These are phyloP conservation scores for Nothopassalora personata DNA, from an alignment of 2,329 filamentous ascomycete genomes.

Conservation along the genomic window DNA sequence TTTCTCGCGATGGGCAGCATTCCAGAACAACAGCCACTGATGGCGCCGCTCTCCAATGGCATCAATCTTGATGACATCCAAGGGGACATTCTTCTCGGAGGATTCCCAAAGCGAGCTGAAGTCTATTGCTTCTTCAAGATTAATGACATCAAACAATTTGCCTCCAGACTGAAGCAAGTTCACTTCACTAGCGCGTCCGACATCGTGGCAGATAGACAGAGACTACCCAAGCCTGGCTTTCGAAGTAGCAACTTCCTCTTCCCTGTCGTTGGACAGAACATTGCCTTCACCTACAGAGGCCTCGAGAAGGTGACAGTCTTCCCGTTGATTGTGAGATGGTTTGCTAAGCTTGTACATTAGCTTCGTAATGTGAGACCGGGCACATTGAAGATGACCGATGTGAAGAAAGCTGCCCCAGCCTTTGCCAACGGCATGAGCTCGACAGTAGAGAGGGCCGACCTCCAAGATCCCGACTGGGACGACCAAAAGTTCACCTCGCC, in stretches of 20 bases:
- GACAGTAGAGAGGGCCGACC: neutral
- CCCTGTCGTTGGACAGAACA: slow-evolving; percentile 21
- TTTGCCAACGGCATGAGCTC: neutral
- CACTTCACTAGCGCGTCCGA: slow-evolving; percentile 4
- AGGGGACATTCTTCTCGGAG: slow-evolving; percentile 23
- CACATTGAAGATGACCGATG: neutral
- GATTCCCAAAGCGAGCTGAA: slow-evolving; percentile 21
- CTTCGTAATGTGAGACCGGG: neutral
- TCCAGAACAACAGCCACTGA: neutral
- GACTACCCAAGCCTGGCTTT: neutral
- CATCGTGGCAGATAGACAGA: slow-evolving; percentile 7
- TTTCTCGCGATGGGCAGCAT: neutral
- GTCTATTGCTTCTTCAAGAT: slow-evolving; percentile 26
- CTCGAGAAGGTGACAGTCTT: slow-evolving; percentile 18
- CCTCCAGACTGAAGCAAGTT: neutral
- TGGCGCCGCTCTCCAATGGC: neutral
- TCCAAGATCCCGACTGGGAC: slow-evolving; percentile 27
- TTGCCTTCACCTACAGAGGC: slow-evolving; percentile 22
- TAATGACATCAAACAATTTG: slow-evolving; percentile 12
- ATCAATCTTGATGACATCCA: slow-evolving; percentile 18
- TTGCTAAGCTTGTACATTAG: neutral
- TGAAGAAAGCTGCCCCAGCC: neutral
- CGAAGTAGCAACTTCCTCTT: neutral
- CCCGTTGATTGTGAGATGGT: neutral
- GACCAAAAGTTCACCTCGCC: slow-evolving; percentile 8